Percentiles rank a stretch among this genome's conserved stretches.
phyloP scores from a whole-genome alignment of 495 filamentous ascomycete genomes.

The Neurospora sp. region DNA sequence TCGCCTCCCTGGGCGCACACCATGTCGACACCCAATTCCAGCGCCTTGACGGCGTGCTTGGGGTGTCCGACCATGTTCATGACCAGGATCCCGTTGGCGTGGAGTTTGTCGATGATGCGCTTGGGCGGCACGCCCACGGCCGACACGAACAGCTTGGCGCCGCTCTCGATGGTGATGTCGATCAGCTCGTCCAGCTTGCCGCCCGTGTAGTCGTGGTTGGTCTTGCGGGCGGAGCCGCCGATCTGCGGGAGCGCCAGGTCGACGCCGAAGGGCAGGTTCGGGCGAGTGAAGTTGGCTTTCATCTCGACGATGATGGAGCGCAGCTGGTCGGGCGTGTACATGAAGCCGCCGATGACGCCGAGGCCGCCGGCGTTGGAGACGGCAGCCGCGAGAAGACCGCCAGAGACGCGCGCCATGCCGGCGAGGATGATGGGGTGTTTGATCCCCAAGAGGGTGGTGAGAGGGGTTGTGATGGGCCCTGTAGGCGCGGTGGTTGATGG shows the following conservation, averaged over 20 bases:
- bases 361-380: constrained; percentile 82
- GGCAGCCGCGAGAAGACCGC: constrained; percentile 68
- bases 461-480: constrained; percentile 60
- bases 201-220: constrained; percentile 86
- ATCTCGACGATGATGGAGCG: constrained; percentile 72
- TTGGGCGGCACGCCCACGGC: constrained; percentile 75
- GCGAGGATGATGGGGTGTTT: constrained; percentile 76
- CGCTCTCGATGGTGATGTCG: constrained; percentile 65
- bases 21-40: constrained; percentile 71
- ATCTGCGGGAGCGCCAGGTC: constrained; percentile 82
- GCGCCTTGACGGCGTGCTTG: constrained; percentile 76
- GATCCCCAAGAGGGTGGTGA: constrained; percentile 64
- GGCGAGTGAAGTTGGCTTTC: constrained; percentile 54
- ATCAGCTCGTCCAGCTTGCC: constrained; percentile 76
- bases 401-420: constrained; percentile 77
- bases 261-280: constrained; percentile 69
- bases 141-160: constrained; percentile 69
- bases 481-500: constrained; percentile 15
- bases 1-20: constrained; percentile 77
- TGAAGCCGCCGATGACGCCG: constrained; percentile 74
- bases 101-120: constrained; percentile 57
- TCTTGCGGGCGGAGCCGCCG: constrained; percentile 66
- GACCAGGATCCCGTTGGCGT: constrained; percentile 63
- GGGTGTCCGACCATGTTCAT: constrained; percentile 97
- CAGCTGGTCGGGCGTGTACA: constrained; percentile 73